Conservation (phyloP, 768 basidiomycete genomes). For the Lactarius deliciosus region DNA sequence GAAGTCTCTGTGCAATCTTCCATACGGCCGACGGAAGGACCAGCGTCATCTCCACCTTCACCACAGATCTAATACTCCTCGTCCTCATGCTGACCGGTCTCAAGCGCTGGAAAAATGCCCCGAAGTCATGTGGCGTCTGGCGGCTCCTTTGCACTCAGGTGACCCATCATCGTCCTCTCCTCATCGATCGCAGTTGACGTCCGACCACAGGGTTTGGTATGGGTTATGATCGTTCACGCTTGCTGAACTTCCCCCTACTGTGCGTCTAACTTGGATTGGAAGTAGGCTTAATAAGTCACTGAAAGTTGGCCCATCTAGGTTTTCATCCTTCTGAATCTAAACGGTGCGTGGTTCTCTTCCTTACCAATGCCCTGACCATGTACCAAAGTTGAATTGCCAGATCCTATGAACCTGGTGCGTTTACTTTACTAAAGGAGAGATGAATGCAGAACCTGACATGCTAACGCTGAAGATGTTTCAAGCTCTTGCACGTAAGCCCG, state of each 20-base stretch:
- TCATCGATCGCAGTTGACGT: constrained; percentile 1
- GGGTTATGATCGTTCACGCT: constrained; percentile 20
- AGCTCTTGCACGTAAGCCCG: constrained; percentile 11
- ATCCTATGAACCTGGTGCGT: constrained; percentile 25
- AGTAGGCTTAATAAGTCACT: background rate
- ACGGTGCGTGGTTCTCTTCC: constrained; percentile 13
- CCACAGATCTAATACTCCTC: constrained; percentile 19
- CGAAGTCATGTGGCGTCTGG: constrained; percentile 5
- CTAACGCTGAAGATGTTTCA: constrained; percentile 19
- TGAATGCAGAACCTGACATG: background rate
- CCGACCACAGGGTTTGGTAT: constrained; percentile 10
- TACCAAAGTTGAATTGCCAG: background rate
- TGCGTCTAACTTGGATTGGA: background rate
- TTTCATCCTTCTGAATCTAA: constrained; percentile 22
- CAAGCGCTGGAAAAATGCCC: constrained; percentile 15
- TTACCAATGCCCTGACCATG: background rate
- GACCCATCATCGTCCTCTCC: background rate
- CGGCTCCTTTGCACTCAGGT: constrained; percentile 20
- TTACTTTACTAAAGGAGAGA: background rate
- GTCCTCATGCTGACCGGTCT: constrained; percentile 22
- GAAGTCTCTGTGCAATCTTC: background rate
- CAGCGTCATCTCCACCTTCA: constrained; percentile 10
- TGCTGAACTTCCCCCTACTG: constrained; percentile 21
- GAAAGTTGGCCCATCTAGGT: constrained; percentile 6
- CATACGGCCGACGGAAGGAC: background rate